Base-by-base conservation (phyloP, 805 yeast species). In the Saccharomycopsis oosterbeekiorum region DNA sequence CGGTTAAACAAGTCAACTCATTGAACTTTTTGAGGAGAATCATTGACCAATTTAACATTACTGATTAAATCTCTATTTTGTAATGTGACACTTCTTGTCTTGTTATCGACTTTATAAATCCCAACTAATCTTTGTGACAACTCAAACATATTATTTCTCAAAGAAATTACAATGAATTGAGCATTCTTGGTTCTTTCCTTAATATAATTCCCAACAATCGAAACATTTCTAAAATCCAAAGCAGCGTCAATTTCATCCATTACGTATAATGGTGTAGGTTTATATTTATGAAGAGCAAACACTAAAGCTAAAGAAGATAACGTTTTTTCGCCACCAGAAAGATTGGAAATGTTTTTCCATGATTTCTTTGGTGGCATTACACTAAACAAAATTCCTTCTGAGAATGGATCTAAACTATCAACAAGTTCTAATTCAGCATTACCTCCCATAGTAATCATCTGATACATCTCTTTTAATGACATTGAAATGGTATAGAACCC, bases 231-330 rank as follows among this genome's bases (percentile, higher is more conserved):
- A 75, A 94, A 94, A 75, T 94, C 99, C 66, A 94, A 80, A 1
- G 99, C 99, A 0, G 99, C 99, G 76, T 94, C 99, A 67, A 94
- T 94, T 75, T 94, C 99, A 76, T 94, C 99, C 99, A 94, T 94
- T 42, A 94, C 98, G 71, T 94, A 94, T 57, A 94, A 75, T 5
- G 99, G 99, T 0, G 99, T 94, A 0, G 99, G 99, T 71, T 90
- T 94, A 73, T 90, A 94, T 67, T 89, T 88, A 72, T 94, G 99
- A 36, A 94, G 79, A 0, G 99, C 98, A 78, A 94, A 94, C 2
- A 94, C 99, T 67, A 94, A 77, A 0, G 99, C 98, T 68, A 94
- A 78, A 0, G 98, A 93, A 68, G 96, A 88, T 65, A 94, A 79
- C 0, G 99, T 94, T 74, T 94, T 94, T 69, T 94, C 99, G 65